phyloP scores from a whole-genome alignment of 352 stramenopile species.

The Phytopythium aichiense region DNA sequence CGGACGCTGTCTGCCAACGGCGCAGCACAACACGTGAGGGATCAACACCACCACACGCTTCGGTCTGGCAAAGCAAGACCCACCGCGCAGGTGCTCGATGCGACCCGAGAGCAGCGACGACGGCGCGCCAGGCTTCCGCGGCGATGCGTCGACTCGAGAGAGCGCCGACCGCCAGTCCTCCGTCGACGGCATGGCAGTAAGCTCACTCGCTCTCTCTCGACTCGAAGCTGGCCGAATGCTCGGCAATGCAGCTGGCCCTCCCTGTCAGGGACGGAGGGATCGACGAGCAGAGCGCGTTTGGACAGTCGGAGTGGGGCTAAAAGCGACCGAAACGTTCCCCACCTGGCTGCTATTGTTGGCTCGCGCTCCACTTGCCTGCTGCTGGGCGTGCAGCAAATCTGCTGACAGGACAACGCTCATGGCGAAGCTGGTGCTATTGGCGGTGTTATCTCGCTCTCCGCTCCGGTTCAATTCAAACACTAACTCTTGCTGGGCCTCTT shows the following conservation, averaged over 20 bases:
- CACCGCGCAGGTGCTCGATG: slow-evolving; percentile 2
- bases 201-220: background rate
- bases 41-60: background rate
- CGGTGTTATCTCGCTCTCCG: background rate
- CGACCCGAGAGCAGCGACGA: background rate
- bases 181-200: background rate
- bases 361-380: background rate
- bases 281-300: background rate
- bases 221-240: background rate
- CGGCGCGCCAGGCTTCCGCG: background rate
- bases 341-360: background rate
- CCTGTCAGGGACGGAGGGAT: background rate
- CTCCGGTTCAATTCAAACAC: background rate
- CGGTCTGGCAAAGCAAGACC: background rate
- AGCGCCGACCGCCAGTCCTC: slow-evolving; percentile 3
- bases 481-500: background rate
- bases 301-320: background rate
- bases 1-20: background rate
- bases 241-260: background rate
- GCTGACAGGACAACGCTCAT: background rate
- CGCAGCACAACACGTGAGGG: background rate
- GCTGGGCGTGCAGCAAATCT: background rate
- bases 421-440: background rate
- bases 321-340: background rate
- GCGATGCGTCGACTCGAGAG: background rate